phyloP scores from a whole-genome alignment of 2,329 filamentous ascomycete genomes.

The Didymella exigua region DNA sequence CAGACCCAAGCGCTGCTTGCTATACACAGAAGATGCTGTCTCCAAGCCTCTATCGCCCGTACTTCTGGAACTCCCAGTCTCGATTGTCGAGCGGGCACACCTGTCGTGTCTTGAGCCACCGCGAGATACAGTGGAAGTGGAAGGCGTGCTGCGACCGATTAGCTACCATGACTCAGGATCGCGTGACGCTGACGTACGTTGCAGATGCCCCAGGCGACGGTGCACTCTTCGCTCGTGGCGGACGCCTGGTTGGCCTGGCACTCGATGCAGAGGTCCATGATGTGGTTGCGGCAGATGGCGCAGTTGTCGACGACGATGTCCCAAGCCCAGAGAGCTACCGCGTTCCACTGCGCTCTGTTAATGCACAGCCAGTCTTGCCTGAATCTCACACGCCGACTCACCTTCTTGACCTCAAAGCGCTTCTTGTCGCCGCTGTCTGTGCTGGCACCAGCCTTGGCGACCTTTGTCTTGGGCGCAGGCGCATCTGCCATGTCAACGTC shows the following conservation, averaged over 20 bases:
- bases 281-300: constrained; percentile 98
- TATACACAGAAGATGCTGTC: constrained; percentile 6
- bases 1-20: constrained; percentile 21
- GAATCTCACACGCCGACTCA: constrained; percentile 48
- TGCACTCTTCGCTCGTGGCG: constrained; percentile 96
- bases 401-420: constrained; percentile 99
- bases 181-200: constrained; percentile 69
- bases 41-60: constrained; percentile 65
- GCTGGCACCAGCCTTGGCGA: constrained; percentile 58
- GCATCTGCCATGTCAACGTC: constrained; percentile 98
- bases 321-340: constrained; percentile 98
- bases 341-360: constrained; percentile 78
- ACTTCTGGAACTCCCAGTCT: constrained; percentile 99
- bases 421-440: constrained; percentile 72
- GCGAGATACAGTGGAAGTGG: constrained; percentile 99
- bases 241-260: constrained; percentile 99
- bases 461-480: constrained; percentile 61
- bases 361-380: constrained; percentile 10
- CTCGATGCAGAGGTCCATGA: constrained; percentile 99
- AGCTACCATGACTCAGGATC: constrained; percentile 31
- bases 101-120: constrained; percentile 99
- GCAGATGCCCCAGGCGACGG: constrained; percentile 98
- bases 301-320: constrained; percentile 99
- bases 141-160: constrained; percentile 80
- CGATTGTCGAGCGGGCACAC: constrained; percentile 97